Percentiles rank a stretch among this genome's conserved stretches.
phyloP scores from a whole-genome alignment of 768 basidiomycete species.

The Zangia roseola region DNA sequence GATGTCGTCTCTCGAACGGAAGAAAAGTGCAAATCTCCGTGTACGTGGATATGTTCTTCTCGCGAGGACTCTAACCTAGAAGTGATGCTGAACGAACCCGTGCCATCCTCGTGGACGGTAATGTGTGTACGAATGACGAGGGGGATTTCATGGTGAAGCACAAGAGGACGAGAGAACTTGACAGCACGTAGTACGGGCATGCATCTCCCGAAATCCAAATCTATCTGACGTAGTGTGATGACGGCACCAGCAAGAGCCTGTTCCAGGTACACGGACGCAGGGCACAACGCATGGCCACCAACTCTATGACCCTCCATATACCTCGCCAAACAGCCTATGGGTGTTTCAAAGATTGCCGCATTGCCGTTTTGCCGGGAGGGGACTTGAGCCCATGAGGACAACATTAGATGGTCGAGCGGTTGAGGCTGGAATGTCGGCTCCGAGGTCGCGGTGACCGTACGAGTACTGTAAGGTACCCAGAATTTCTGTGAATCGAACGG shows the following conservation, averaged over 20 bases:
- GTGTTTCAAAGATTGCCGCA: constrained; percentile 54
- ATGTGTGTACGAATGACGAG: constrained; percentile 41
- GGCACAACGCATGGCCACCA: constrained; percentile 54
- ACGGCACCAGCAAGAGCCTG: constrained; percentile 47
- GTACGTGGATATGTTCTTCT: constrained; percentile 41
- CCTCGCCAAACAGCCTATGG: constrained; percentile 40
- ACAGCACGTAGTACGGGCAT: constrained; percentile 42
- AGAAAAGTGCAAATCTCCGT: constrained; percentile 46
- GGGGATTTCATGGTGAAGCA: constrained; percentile 36
- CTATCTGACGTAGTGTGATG: constrained; percentile 35
- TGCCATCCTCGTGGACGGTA: constrained; percentile 33
- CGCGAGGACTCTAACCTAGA: constrained; percentile 36
- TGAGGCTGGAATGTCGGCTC: constrained; percentile 5
- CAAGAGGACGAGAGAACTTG: constrained; percentile 54
- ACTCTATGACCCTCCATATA: constrained; percentile 61
- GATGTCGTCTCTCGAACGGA: constrained; percentile 29
- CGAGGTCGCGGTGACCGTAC: neutral
- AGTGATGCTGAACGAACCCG: constrained; percentile 45
- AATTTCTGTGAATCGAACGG: constrained; percentile 56
- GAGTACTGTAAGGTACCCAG: constrained; percentile 52
- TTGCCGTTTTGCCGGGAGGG: constrained; percentile 35
- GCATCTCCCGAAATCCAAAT: constrained; percentile 31
- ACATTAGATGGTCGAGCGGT: constrained; percentile 34
- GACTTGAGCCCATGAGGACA: constrained; percentile 42
- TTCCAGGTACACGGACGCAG: constrained; percentile 66